Evolutionary conservation across 1,139 yeast genomes (phyloP), one percentile per base, ranked within the genome.

Genomic region (Hyphopichia wangnamkhiaoensis): DNA sequence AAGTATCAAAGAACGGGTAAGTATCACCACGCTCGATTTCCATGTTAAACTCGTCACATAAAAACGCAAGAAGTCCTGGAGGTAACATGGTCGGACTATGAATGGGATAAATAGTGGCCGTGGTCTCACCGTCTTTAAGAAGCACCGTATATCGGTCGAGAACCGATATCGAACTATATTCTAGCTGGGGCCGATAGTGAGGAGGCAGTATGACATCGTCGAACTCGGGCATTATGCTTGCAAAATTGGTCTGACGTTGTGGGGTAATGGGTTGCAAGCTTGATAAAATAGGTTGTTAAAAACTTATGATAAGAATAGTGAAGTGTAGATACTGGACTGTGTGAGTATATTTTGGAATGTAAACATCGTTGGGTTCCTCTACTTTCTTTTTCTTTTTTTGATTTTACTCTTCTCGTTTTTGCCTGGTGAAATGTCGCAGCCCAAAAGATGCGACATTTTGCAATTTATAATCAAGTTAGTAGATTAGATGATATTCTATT

Each of bases 21-120:
- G 96, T 85, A 45, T 87, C 94, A 20, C 98, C 97, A 33, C 89
- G 73, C 45, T 84, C 93, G 27, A 93, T 81, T 58, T 93, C 98
- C 82, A 86, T 84, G 59, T 93, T 93, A 64, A 87, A 85, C 65
- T 93, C 98, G 55, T 90, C 97, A 49, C 94, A 82, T 31, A 93
- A 60, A 56, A 91, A 90, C 17, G 86, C 85, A 35, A 89, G 61
- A 19, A 93, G 69, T 0, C 90, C 94, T 2, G 79, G 78, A 0
- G 98, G 98, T 13, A 93, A 67, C 19, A 74, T 78, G 19, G 69
- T 70, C 0, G 82, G 72, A 19, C 80, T 74, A 48, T 81, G 79
- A 15, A 93, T 78, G 2, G 98, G 97, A 55, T 89, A 89, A 44
- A 91, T 83, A 5, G 97, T 90, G 1, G 97, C 97, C 1, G 91